Percentiles rank a stretch among this genome's conserved stretches.
Conservation (phyloP, 352 stramenopile genomes). For the Globisporangium radiosum region DNA sequence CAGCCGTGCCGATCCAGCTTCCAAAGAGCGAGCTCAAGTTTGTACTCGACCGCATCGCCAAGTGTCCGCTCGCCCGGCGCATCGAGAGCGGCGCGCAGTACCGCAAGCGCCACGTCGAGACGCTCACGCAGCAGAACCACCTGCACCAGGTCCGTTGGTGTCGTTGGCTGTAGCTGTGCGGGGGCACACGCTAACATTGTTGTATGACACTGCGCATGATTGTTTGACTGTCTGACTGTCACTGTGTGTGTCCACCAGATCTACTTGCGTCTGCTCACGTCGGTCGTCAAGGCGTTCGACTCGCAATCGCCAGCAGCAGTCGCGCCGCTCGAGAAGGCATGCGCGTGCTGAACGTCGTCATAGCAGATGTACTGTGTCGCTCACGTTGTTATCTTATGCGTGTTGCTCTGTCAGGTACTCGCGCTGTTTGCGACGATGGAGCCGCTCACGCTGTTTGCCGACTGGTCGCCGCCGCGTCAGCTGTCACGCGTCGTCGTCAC, state of each 20-base stretch:
- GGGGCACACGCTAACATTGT: too few species aligned
- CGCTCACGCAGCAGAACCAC: constrained; percentile 68
- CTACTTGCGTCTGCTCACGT: constrained; percentile 55
- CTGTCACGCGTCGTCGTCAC: constrained; percentile 33
- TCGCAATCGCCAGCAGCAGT: constrained; percentile 30
- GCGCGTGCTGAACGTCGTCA: neutral
- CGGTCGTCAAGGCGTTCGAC: constrained; percentile 56
- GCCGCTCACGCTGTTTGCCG: constrained; percentile 59
- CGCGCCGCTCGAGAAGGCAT: constrained; percentile 60
- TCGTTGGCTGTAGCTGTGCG: neutral
- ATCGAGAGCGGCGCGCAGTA: constrained; percentile 67
- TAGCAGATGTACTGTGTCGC: neutral
- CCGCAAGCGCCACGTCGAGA: constrained; percentile 34
- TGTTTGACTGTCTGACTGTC: neutral
- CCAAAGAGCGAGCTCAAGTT: constrained; percentile 87
- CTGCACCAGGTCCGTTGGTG: constrained; percentile 49
- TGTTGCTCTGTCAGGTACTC: constrained; percentile 38
- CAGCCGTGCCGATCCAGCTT: constrained; percentile 56
- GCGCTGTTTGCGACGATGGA: constrained; percentile 52
- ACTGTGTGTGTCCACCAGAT: constrained; percentile 28
- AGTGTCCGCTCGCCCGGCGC: constrained; percentile 47
- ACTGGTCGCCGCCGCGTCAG: constrained; percentile 68
- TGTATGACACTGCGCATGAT: too few species aligned
- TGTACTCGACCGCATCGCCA: constrained; percentile 67
- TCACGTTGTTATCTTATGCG: neutral